Base-by-base conservation (phyloP, 2,329 filamentous ascomycete genomes). In the Pseudogymnoascus verrucosus region DNA sequence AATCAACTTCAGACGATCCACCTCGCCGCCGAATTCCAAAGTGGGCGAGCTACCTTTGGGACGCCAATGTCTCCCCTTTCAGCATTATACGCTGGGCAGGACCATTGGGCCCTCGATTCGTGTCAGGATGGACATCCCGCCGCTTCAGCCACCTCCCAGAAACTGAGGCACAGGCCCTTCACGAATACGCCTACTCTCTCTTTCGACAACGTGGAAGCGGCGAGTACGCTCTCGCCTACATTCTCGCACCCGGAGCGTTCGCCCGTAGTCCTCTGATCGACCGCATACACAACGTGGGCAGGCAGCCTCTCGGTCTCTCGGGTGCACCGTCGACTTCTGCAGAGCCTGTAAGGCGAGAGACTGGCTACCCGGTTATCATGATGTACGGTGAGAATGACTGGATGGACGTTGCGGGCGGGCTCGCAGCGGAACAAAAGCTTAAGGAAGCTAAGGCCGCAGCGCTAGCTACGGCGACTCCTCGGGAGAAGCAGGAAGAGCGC, bases 321-420 rank as follows among this genome's bases (percentile, higher is more conserved):
- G 19, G 59, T 12, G 34, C 36, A 3, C 57, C 57, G 14, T 61
- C 59, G 14, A 44, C 67, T 28, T 12, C 40, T n/a, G 34, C 23
- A 1, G 62, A 21, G 28, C 5, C 37, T 14, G 34, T 11, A 28
- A 63, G 36, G 28, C 74, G 71, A 47, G 73, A 75, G 62, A 89
- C 82, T 0, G 92, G 93, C 1, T 80, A 92, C 60, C 93, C 95
- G 0, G 80, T 98, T 34, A 84, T 98, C 7, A 84, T 99, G 73
- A 93, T 98, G 89, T 99, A 99, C 73, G 95, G 95, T 67, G 93
- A 98, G 71, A 88, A 95, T 72, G 95, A 99, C 79, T 99, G 95
- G 95, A 99, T 99, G 95, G 95, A 99, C 69, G 87, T 95, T 7
- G 86, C 86, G 0, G 95, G 93, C 28, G 95, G 95, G 0, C 85